Percentiles rank a stretch among this genome's conserved stretches.
These are phyloP conservation scores for Westerdykella sp. DNA, from an alignment of 2,329 filamentous ascomycete species.

Conservation along the genomic window DNA sequence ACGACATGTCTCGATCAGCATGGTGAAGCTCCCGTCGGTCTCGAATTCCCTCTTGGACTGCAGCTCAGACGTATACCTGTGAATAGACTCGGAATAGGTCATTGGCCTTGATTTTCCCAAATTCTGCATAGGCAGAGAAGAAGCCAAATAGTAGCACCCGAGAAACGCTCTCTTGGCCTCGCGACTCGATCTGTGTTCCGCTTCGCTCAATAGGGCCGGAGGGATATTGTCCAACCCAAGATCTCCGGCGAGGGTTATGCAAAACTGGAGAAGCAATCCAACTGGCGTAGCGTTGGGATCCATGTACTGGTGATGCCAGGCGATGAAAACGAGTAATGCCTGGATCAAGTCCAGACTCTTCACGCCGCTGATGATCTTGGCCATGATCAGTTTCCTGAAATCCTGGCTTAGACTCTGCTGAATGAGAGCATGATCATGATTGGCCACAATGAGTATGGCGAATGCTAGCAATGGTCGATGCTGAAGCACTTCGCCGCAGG, in stretches of 20 bases:
- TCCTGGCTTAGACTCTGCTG: conserved; percentile 30
- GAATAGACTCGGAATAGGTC: conserved; percentile 21
- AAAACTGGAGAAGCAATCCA: conserved; percentile 30
- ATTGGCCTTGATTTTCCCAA: conserved; percentile 18
- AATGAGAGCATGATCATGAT: conserved; percentile 25
- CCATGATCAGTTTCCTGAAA: conserved; percentile 31
- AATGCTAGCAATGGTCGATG: conserved; percentile 31
- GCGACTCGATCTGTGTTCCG: conserved; percentile 4
- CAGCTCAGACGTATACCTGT: conserved; percentile 28
- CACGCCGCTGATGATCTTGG: conserved; percentile 32
- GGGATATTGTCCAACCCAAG: conserved; percentile 26
- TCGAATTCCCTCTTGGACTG: conserved; percentile 26
- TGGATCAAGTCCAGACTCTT: conserved; percentile 32
- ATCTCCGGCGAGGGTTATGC: conserved; percentile 28
- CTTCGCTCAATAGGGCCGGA: not conserved
- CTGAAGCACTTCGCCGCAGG: conserved; percentile 24
- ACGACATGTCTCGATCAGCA: conserved; percentile 28
- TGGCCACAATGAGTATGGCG: conserved; percentile 29
- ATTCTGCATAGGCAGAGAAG: conserved; percentile 24
- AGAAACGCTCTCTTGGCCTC: conserved; percentile 32
- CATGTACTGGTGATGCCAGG: conserved; percentile 36
- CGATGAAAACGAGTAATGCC: conserved; percentile 29
- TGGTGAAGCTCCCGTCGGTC: conserved; percentile 25
- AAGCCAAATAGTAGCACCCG: conserved; percentile 31
- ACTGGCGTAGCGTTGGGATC: conserved; percentile 30